Base-by-base conservation (phyloP, 2,329 filamentous ascomycete species). In the Monosporascus ibericus region DNA sequence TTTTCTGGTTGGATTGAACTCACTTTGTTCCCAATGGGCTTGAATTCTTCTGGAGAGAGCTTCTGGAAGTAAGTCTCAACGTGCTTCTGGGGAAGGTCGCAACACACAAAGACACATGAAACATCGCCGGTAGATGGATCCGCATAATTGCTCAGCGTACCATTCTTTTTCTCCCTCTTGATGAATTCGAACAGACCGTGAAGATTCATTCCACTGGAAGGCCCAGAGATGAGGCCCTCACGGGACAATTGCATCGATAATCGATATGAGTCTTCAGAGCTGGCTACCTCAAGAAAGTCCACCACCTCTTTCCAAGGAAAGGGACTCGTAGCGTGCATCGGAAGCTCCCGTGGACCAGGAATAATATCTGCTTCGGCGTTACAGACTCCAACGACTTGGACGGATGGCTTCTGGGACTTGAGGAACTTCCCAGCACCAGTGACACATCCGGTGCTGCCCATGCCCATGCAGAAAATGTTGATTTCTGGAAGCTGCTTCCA, bases 61-160 rank as follows among this genome's bases (percentile, higher is more conserved):
- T 81, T 82, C 25, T 77, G 71, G 57, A 83, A 85, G 60, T 85
- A 85, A 57, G 80, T 78, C 24, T 74, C 70, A 44, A 85, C 75
- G 54, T 85, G 84, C 60, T 85, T 81, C 56, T 85, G 85, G 0
- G 82, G 82, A 24, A 85, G 57, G 52, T 86, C 82, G 52, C 81
- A 84, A 65, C 81, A 85, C 3, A 84, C 63, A 62, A 85, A 85
- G 0, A 81, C 80, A 46, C 77, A 81, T 54, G 78, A 72, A 2
- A 78, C 69, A 48, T 72, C 66, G 1, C 77, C 76, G n/a, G n/a
- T n/a, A n/a, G n/a, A n/a, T n/a, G n/a, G n/a, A n/a, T n/a, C n/a
- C 36, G 75, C 70, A 0, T 68, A 62, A 0, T 72, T 74, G 1
- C 71, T 69, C 1, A 82, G 63, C 0, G 68, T 75, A 0, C 73